phyloP scores from a whole-genome alignment of 768 basidiomycete genomes.

The Lactarius trivialis region DNA sequence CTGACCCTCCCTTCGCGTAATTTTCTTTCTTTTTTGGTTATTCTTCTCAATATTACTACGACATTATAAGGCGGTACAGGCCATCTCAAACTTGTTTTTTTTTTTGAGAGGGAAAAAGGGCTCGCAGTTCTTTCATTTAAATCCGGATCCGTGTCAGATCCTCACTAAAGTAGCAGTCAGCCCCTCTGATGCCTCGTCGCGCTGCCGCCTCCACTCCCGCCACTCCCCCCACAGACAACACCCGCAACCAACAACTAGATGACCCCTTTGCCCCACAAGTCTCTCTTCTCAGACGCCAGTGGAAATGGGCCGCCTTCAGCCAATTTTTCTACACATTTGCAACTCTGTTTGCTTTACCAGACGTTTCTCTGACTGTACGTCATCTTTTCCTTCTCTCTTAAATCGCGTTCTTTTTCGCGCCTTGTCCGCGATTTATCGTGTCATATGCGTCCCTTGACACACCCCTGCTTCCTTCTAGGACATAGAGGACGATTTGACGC shows the following conservation, averaged over 20 bases:
- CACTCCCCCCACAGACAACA: conserved; percentile 17
- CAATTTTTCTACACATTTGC: conserved; percentile 88
- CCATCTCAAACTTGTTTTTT: neutral
- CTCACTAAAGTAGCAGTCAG: conserved; percentile 22
- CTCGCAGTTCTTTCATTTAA: conserved; percentile 22
- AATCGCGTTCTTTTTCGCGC: conserved; percentile 10
- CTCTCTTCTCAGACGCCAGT: conserved; percentile 60
- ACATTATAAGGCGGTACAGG: neutral
- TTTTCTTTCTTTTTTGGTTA: neutral
- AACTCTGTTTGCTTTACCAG: conserved; percentile 61
- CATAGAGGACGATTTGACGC: conserved; percentile 68
- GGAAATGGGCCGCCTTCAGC: conserved; percentile 90
- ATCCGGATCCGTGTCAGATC: conserved; percentile 30
- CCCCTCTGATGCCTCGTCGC: conserved; percentile 32
- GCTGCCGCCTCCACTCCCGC: conserved; percentile 25
- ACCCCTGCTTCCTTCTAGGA: conserved; percentile 41
- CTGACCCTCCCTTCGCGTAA: neutral
- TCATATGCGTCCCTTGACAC: conserved; percentile 6
- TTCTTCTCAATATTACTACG: neutral
- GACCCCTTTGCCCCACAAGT: conserved; percentile 33
- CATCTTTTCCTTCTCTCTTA: neutral
- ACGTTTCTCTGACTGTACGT: conserved; percentile 61
- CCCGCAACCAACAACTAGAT: conserved; percentile 9
- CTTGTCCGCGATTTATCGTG: neutral
- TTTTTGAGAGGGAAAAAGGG: neutral